Base-by-base conservation (phyloP, 805 yeast genomes). In the Jamesozyma hellenica region DNA sequence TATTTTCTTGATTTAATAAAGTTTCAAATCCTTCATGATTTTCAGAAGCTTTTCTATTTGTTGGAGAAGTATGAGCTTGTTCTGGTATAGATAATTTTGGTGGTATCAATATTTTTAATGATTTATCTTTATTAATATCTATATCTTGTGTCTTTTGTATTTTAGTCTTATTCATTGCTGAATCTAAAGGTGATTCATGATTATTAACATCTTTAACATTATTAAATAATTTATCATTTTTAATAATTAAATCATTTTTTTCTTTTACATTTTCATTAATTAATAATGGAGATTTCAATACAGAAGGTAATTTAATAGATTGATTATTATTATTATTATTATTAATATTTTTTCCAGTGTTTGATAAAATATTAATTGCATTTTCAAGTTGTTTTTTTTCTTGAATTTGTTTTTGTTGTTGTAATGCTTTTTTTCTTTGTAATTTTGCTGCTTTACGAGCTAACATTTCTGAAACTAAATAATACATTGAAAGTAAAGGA, bases 401-500 rank as follows among this genome's bases (percentile, higher is more conserved):
- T 19, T 46, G 44, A 17, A 31, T 41, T 34, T 39, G 43, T 36
- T 36, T 49, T 46, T 42, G 55, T 35, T 38, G 41, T 19, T 38
- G 41, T 27, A 39, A 47, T 28, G 46, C 50, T 17, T 44, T 44
- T 41, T 48, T 52, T 42, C 55, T 53, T 42, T 52, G 59, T 37
- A 50, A 40, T 60, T 80, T 78, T 6, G 78, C 75, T 48, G 63
- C 66, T 62, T 79, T 80, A 41, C 95, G 72, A 53, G 73, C 77
- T 46, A 71, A 56, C 81, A 85, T 83, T 63, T 92, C 98, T 39
- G 76, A 79, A 14, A 87, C 95, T 47, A 92, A 69, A 54, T 75
- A 81, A 58, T 92, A 92, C 29, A 90, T 80, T 6, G 95, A 85
- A 11, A 90, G 64, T 46, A 88, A 68, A 0, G 98, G 97, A 61